Percentiles rank a stretch among this genome's conserved stretches.
phyloP scores from a whole-genome alignment of 805 yeast species.

The Teunomyces barrocoloradensis region DNA sequence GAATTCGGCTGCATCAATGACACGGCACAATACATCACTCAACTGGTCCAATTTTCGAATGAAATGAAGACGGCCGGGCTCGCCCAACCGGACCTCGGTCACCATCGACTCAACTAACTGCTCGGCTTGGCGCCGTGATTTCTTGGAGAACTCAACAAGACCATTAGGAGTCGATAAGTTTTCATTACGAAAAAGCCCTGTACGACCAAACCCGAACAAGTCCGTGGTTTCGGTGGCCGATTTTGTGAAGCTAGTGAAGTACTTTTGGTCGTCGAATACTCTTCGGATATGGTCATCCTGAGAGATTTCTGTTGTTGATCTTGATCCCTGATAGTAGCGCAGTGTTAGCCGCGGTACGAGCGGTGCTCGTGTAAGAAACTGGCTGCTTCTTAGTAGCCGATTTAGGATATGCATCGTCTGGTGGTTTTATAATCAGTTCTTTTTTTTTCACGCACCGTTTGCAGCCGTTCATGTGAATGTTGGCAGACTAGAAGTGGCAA shows the following conservation, averaged over 20 bases:
- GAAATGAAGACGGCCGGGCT: constrained; percentile 45
- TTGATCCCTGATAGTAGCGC: not conserved
- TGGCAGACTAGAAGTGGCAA: not conserved
- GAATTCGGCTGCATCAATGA: constrained; percentile 91
- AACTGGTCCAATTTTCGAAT: constrained; percentile 72
- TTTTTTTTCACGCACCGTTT: not conserved
- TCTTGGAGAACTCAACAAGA: constrained; percentile 59
- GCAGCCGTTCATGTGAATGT: not conserved
- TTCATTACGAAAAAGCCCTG: constrained; percentile 77
- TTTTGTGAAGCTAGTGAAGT: constrained; percentile 53
- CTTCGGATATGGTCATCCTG: constrained; percentile 29
- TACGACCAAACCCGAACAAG: constrained; percentile 13
- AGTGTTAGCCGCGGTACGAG: not conserved
- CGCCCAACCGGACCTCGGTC: constrained; percentile 31
- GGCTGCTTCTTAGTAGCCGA: constrained; percentile 4
- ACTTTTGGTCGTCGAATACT: constrained; percentile 61
- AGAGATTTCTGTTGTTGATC: not conserved
- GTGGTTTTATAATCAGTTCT: not conserved
- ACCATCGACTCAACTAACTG: constrained; percentile 57
- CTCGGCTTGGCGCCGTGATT: constrained; percentile 66
- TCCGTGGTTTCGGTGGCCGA: constrained; percentile 9
- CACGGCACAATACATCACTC: constrained; percentile 86
- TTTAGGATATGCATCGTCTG: constrained; percentile 1
- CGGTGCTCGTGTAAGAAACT: not conserved
- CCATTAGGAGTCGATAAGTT: constrained; percentile 70